Conservation (phyloP, 495 filamentous ascomycete species). For the Trichoderma reesei region DNA sequence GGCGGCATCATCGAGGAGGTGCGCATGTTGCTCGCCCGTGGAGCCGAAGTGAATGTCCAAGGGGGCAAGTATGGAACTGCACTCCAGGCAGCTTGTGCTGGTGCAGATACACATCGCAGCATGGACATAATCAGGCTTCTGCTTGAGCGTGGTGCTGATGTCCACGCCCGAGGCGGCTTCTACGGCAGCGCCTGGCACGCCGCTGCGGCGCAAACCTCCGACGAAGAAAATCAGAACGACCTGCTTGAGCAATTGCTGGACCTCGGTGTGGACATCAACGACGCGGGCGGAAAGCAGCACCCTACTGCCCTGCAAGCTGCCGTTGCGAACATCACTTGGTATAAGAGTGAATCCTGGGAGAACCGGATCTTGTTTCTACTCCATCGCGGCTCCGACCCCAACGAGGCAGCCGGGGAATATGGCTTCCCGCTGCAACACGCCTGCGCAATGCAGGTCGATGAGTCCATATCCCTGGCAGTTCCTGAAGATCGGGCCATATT, state of each 20-base stretch:
- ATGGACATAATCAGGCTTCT: too few species aligned
- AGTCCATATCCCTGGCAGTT: not conserved
- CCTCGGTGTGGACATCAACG: not conserved
- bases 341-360: not conserved
- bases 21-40: too few species aligned
- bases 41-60: too few species aligned
- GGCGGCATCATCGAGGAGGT: too few species aligned
- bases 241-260: not conserved
- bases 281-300: not conserved
- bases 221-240: not conserved
- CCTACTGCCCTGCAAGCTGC: not conserved
- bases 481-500: too few species aligned
- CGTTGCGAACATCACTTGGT: not conserved
- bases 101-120: too few species aligned
- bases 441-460: not conserved
- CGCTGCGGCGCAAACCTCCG: not conserved
- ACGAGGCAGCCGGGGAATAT: not conserved
- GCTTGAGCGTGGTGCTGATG: too few species aligned
- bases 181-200: not conserved
- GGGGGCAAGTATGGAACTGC: too few species aligned
- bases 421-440: not conserved
- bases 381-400: not conserved
- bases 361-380: not conserved
- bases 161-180: not conserved
- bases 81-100: too few species aligned